phyloP scores from a whole-genome alignment of 352 stramenopile genomes.

The Globisporangium nodosum region DNA sequence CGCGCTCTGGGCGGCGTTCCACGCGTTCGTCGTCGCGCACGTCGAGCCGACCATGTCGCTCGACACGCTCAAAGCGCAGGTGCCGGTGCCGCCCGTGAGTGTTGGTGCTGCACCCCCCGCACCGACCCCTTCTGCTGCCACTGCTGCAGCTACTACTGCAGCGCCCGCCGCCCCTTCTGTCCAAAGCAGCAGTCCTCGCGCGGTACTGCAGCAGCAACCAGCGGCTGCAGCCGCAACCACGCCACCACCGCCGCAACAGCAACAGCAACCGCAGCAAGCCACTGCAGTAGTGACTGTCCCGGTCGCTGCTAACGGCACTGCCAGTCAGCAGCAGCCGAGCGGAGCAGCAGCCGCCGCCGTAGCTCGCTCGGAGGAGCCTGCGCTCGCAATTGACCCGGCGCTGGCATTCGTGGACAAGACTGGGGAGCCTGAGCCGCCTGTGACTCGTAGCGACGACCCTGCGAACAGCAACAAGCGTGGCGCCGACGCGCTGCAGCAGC shows the following conservation, averaged over 20 bases:
- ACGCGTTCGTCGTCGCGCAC: conserved; percentile 56
- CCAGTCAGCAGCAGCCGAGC: background rate
- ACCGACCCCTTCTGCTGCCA: background rate
- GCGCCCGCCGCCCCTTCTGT: conserved; percentile 8
- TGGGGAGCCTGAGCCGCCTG: conserved; percentile 13
- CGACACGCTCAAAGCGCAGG: conserved; percentile 48
- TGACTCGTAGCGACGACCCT: background rate
- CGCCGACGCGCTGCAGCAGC: background rate
- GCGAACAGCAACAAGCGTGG: conserved; percentile 2
- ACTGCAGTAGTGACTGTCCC: too few relatives aligned
- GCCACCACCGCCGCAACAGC: too few relatives aligned
- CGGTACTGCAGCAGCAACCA: too few relatives aligned
- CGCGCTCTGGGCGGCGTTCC: conserved; percentile 45
- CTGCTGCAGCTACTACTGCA: background rate
- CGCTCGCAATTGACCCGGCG: conserved; percentile 25
- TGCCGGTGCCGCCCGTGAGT: conserved; percentile 21
- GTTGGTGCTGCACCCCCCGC: background rate
- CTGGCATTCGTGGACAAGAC: conserved; percentile 71
- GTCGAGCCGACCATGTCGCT: conserved; percentile 54
- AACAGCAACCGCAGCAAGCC: background rate
- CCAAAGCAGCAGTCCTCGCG: background rate
- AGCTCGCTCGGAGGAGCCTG: background rate
- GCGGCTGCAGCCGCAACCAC: too few relatives aligned
- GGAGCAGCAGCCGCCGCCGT: background rate
- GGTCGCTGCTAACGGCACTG: background rate